A percentile compares a stretch with the other conserved stretches of the same genome.
These are phyloP conservation scores for Nelumbo lutea DNA, from an alignment of 164 flowering plant species.

Conservation along the genomic window DNA sequence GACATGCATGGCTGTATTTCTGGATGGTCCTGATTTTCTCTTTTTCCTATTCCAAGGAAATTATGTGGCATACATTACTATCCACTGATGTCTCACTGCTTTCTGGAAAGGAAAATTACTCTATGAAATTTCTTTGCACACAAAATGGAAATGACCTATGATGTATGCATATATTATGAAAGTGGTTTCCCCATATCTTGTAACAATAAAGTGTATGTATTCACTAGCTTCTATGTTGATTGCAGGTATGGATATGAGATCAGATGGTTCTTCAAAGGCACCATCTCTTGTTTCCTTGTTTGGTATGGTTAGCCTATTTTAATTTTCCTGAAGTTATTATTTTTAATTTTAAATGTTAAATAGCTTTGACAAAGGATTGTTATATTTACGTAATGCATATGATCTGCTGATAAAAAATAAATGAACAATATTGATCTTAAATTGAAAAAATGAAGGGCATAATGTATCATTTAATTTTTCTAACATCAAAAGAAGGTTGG, in stretches of 20 bases:
- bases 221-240: constrained; percentile 5
- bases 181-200: background rate
- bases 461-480: no score
- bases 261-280: constrained; percentile 44
- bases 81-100: background rate
- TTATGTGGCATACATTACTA: background rate
- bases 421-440: no score
- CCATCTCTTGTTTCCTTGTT: constrained; percentile 70
- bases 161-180: background rate
- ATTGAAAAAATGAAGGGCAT: no score
- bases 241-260: constrained; percentile 46
- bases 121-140: background rate
- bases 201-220: background rate
- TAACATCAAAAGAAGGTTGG: no score
- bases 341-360: no score
- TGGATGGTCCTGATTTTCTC: background rate
- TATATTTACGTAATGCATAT: no score
- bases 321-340: background rate
- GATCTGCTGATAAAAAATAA: no score
- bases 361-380: no score
- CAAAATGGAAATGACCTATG: background rate
- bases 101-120: background rate
- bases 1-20: background rate
- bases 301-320: constrained; percentile 37
- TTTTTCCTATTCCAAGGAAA: background rate